Percentiles rank a stretch among this genome's conserved stretches.
Conservation (phyloP, 169 alveolate genomes). For the Cryptosporidium bovis region DNA sequence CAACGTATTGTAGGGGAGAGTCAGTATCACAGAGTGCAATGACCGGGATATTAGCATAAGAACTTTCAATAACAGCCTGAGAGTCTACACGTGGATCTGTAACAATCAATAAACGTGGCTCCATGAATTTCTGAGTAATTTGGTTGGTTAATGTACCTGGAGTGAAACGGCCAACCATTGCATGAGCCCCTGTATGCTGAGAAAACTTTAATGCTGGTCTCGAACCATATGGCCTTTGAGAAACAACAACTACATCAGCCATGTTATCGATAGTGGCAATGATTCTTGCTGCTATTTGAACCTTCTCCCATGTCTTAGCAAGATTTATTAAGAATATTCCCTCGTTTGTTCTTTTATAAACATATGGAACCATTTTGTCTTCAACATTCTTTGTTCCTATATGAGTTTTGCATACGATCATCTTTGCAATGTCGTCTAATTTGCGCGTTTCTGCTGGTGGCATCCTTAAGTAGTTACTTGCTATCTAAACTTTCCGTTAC, state of each 20-base stretch:
- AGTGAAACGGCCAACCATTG: constrained; percentile 98
- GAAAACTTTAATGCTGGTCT: constrained; percentile 99
- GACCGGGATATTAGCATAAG: constrained; percentile 98
- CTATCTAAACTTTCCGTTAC: neutral
- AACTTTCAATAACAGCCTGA: constrained; percentile 95
- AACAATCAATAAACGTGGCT: constrained; percentile 98
- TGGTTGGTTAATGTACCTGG: constrained; percentile 99
- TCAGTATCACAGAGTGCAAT: constrained; percentile 99
- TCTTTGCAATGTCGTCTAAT: constrained; percentile 73
- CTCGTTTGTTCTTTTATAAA: constrained; percentile 95
- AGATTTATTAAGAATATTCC: constrained; percentile 96
- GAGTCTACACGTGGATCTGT: constrained; percentile 99
- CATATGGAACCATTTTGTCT: constrained; percentile 96
- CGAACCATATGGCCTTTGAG: constrained; percentile 96
- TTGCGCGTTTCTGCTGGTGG: constrained; percentile 76
- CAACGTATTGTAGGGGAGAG: constrained; percentile 97
- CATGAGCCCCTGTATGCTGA: constrained; percentile 96
- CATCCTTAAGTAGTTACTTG: neutral
- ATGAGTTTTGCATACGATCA: constrained; percentile 88
- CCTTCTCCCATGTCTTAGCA: constrained; percentile 98
- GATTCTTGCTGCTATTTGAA: constrained; percentile 98
- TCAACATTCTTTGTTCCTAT: constrained; percentile 97
- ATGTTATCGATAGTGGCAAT: constrained; percentile 98
- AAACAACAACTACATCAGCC: constrained; percentile 96
- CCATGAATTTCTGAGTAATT: constrained; percentile 95